Conservation (phyloP, 2,329 filamentous ascomycete genomes). For the Colletotrichum horii region DNA sequence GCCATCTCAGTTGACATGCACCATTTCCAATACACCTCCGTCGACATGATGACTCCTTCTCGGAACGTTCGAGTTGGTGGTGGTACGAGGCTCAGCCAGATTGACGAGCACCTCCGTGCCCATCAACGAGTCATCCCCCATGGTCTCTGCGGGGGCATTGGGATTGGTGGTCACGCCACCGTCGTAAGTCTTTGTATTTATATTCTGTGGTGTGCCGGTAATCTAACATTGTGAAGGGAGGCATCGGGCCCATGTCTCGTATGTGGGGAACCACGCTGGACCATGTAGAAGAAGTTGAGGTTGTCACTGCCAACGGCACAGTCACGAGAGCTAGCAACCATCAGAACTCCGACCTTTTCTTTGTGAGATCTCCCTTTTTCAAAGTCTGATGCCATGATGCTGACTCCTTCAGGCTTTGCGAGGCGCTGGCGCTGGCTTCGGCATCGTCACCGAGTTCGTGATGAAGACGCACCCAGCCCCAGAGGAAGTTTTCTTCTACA, state of each 20-base stretch:
- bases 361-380: neutral
- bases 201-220: neutral
- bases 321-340: conserved; percentile 23
- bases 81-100: conserved; percentile 53
- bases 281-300: conserved; percentile 49
- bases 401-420: conserved; percentile 24
- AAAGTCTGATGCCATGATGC: too few relatives aligned
- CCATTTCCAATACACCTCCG: conserved; percentile 57
- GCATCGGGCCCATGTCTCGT: conserved; percentile 59
- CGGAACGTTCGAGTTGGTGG: conserved; percentile 60
- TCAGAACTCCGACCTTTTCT: conserved; percentile 32
- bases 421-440: conserved; percentile 43
- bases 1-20: conserved; percentile 58
- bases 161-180: conserved; percentile 62
- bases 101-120: conserved; percentile 53
- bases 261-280: conserved; percentile 64
- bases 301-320: conserved; percentile 32
- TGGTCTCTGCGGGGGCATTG: conserved; percentile 62
- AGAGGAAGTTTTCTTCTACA: conserved; percentile 52
- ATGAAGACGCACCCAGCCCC: conserved; percentile 43
- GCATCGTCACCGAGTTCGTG: conserved; percentile 33
- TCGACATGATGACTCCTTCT: conserved; percentile 46
- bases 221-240: conserved; percentile 44
- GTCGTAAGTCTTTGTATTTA: conserved; percentile 42
- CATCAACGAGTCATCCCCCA: conserved; percentile 62